Evolutionary conservation across 306 rosid species (phyloP).

Genomic region (Quillaja saponaria): DNA sequence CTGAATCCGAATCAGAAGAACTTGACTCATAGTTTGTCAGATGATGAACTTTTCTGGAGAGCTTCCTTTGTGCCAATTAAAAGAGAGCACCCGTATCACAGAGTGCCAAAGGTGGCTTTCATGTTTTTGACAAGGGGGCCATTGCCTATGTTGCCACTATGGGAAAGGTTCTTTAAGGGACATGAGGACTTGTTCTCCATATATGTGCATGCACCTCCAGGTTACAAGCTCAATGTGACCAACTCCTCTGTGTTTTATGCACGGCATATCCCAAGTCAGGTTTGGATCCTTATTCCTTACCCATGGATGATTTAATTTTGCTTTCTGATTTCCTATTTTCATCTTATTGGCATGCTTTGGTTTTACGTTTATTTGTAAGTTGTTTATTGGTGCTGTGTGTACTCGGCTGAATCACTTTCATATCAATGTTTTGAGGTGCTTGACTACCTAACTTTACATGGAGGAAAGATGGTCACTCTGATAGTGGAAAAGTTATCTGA

Average conservation of each 20-base stretch:
- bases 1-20: conserved; percentile 41
- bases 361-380: background rate
- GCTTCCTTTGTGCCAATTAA: conserved; percentile 71
- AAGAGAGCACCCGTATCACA: conserved; percentile 43
- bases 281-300: conserved; percentile 6
- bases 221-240: conserved; percentile 55
- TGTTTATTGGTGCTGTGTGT: background rate
- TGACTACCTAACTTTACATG: too few relatives aligned
- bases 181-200: conserved; percentile 57
- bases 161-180: conserved; percentile 89
- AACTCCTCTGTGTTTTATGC: conserved; percentile 52
- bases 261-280: conserved; percentile 87
- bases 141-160: conserved; percentile 73
- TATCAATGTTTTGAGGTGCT: too few relatives aligned
- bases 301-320: background rate
- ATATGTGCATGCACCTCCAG: conserved; percentile 71
- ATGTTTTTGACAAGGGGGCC: conserved; percentile 93
- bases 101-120: conserved; percentile 84
- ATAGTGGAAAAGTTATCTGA: too few relatives aligned
- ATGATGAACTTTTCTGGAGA: conserved; percentile 81
- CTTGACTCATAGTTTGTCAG: conserved; percentile 55
- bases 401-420: too few relatives aligned
- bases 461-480: too few relatives aligned
- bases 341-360: background rate
- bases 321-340: background rate